Percentiles rank a stretch among this genome's conserved stretches.
phyloP scores from a whole-genome alignment of 176 grass and related monocot species.

The Aechmea fasciata region DNA sequence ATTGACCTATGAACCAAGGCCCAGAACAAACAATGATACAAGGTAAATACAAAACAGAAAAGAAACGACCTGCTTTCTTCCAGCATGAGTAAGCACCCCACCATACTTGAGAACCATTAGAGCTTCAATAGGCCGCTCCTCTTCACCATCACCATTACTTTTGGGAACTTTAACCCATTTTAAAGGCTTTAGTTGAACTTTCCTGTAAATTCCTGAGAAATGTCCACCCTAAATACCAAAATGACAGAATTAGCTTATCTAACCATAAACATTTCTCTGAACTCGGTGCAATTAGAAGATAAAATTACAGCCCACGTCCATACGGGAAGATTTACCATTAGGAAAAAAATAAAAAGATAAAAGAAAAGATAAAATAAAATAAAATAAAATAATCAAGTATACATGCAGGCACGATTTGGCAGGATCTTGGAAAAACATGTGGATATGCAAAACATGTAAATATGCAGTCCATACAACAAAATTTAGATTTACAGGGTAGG shows the following conservation, averaged over 20 bases:
- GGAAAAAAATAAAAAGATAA: neutral
- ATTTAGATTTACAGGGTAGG: neutral
- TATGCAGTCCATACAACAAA: neutral
- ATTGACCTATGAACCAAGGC: slow-evolving; percentile 8
- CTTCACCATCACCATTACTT: slow-evolving; percentile 50
- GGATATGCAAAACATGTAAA: neutral
- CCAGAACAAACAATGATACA: neutral
- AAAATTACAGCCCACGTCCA: too few relatives aligned
- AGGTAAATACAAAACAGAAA: slow-evolving; percentile 1
- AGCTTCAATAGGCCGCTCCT: slow-evolving; percentile 73
- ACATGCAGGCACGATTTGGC: neutral
- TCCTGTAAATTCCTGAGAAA: slow-evolving; percentile 97
- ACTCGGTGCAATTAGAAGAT: neutral
- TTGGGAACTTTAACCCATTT: slow-evolving; percentile 60
- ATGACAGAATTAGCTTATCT: neutral
- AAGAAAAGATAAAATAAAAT: slow-evolving; percentile 12
- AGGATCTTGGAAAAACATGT: too few relatives aligned
- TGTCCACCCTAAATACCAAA: slow-evolving; percentile 75
- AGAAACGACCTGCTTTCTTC: slow-evolving; percentile 78
- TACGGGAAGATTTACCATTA: too few relatives aligned
- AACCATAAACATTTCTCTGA: neutral
- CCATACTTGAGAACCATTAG: slow-evolving; percentile 96
- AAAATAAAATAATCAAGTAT: slow-evolving; percentile 14
- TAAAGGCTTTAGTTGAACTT: slow-evolving; percentile 87
- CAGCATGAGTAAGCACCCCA: slow-evolving; percentile 94